Evolutionary conservation across 345 rosid species (phyloP), one percentile per base, ranked within the genome.

Genomic region (Reutealis trisperma): DNA sequence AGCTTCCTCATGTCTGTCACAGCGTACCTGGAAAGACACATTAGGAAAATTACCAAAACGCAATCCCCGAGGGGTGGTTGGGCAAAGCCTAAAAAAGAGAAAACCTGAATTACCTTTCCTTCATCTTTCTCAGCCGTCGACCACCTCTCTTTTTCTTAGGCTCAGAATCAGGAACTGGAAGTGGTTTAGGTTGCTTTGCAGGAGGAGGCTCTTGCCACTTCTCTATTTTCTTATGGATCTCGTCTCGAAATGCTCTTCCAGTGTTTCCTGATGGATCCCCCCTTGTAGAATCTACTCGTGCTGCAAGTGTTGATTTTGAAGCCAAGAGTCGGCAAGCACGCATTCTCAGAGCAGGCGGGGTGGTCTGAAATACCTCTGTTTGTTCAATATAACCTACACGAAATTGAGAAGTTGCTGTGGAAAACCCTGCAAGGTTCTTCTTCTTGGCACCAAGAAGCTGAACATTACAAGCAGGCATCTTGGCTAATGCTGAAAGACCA

Each of bases 131-230:
- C 61, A 91, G 81, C 72, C 99, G 93, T 42, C 97, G 94, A 67
- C 98, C 98, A 85, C 99, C 99, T 72, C 99, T 91, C 87, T 92
- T 92, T 55, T 93, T 93, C 79, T 96, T 93, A 45, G 99, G 98
- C 78, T 96, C 98, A n/a, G 98, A 96, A 83, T 96, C 98, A 70
- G 98, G 98, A 80, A 93, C 97, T 21, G 99, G 99, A 82, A 96
- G 97, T 5, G 98, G 98, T 84, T 83, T 93, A 81, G 97, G 97
- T 82, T 93, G 97, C 89, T 91, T 96, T 67, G 98, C 96, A 68
- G 97, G 98, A 80, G 99, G 98, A 34, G 96, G 97, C 84, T 96
- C 97, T 80, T 96, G 98, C 97, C 98, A 93, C 82, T 93, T 96
- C 79, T 93, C 97, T 79, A 96, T 92, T 83, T 93, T 96, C 89